phyloP scores from a whole-genome alignment of 2,329 filamentous ascomycete genomes.

The Grosmannia serpens region DNA sequence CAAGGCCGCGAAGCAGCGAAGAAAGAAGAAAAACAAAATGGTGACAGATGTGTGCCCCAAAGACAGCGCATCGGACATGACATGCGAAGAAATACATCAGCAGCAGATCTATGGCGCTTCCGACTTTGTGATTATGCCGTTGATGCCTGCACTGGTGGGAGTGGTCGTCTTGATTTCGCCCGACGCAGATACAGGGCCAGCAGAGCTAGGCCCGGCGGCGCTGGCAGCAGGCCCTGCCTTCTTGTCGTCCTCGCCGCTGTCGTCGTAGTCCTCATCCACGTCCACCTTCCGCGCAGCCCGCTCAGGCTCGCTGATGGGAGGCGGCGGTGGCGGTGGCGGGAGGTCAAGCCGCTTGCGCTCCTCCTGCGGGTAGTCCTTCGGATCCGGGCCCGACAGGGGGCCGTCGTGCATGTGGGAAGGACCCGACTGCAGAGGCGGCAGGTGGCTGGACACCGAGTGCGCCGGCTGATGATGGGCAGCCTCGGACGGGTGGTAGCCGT shows the following conservation, averaged over 20 bases:
- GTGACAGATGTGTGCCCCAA: neutral
- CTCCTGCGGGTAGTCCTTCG: constrained; percentile 41
- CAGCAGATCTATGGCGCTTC: constrained; percentile 22
- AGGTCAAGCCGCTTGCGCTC: constrained; percentile 39
- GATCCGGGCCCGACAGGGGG: constrained; percentile 28
- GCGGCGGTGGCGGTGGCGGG: constrained; percentile 35
- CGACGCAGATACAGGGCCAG: constrained; percentile 28
- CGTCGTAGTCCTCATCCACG: constrained; percentile 94
- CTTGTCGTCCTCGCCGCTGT: constrained; percentile 80
- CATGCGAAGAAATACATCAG: neutral
- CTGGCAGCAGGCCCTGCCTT: constrained; percentile 27
- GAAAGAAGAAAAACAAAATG: neutral
- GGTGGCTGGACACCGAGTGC: constrained; percentile 44
- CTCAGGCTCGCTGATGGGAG: constrained; percentile 60
- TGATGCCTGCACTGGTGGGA: constrained; percentile 35
- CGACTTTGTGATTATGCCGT: constrained; percentile 38
- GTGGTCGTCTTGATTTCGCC: constrained; percentile 42
- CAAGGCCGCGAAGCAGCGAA: neutral
- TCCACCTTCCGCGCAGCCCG: constrained; percentile 87
- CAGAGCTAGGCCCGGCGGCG: constrained; percentile 4
- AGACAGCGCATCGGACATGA: neutral
- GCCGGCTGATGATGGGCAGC: constrained; percentile 73
- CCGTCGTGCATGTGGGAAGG: constrained; percentile 43
- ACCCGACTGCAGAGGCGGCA: constrained; percentile 53
- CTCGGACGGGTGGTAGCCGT: constrained; percentile 84